Conservation (phyloP, 1,139 yeast genomes). For the Suhomyces kunorum region DNA sequence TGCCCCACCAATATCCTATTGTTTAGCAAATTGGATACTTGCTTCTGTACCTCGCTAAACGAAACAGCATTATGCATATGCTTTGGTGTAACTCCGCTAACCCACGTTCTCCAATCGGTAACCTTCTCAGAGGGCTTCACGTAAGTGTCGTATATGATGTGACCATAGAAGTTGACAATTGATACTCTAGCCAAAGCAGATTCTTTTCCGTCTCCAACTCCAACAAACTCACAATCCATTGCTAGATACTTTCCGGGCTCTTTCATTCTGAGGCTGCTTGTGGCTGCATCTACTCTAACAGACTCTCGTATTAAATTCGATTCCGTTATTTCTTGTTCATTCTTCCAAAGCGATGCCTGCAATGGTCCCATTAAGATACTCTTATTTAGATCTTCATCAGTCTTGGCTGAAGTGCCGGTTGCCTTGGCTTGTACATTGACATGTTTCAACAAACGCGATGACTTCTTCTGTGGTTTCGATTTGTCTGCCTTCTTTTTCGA, state of each 20-base stretch:
- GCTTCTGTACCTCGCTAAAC: slow-evolving; percentile 65
- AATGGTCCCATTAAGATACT: slow-evolving; percentile 18
- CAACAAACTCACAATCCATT: slow-evolving; percentile 94
- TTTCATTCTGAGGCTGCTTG: slow-evolving; percentile 18
- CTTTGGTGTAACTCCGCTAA: slow-evolving; percentile 78
- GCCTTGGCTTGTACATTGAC: neutral
- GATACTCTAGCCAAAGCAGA: slow-evolving; percentile 87
- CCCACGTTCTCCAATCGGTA: slow-evolving; percentile 92
- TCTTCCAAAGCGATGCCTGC: slow-evolving; percentile 33
- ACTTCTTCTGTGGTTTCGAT: no score
- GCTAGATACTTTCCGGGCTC: slow-evolving; percentile 74
- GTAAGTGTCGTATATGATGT: slow-evolving; percentile 65
- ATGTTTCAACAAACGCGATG: no score
- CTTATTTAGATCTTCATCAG: neutral
- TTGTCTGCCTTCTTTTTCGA: neutral
- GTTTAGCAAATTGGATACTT: slow-evolving; percentile 51
- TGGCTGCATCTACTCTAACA: neutral
- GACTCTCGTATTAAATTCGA: slow-evolving; percentile 17
- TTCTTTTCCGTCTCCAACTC: slow-evolving; percentile 72
- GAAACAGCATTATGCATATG: slow-evolving; percentile 68
- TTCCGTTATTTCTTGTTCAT: slow-evolving; percentile 26
- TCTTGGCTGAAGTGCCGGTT: neutral
- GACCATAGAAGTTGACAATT: slow-evolving; percentile 80
- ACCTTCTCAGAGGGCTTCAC: slow-evolving; percentile 77
- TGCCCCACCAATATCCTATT: slow-evolving; percentile 76